Conservation (phyloP, 345 rosid genomes). For the Eutrema japonicum region DNA sequence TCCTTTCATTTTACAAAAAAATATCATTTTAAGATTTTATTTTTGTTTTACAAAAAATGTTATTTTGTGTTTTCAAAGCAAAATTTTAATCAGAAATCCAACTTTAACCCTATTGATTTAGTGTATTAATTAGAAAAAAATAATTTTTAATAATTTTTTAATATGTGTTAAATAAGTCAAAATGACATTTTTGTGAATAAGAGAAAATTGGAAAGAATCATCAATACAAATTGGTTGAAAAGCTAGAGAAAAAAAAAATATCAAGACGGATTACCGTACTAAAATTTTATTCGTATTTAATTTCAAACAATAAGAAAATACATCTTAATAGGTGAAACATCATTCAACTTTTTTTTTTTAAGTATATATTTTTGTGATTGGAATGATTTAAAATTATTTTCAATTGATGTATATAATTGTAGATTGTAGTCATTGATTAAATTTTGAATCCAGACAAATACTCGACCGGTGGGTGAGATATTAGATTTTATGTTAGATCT, state of each 20-base stretch:
- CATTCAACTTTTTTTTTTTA: not conserved
- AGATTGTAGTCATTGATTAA: not conserved
- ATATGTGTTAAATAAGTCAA: too few relatives aligned
- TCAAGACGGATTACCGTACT: not conserved
- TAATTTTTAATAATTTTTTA: too few relatives aligned
- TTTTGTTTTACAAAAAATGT: too few relatives aligned
- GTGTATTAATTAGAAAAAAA: too few relatives aligned
- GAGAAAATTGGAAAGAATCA: too few relatives aligned
- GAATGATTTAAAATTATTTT: not conserved
- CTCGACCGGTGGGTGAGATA: conserved; percentile 39
- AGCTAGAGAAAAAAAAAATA: too few relatives aligned
- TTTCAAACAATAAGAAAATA: not conserved
- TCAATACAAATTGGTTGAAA: not conserved
- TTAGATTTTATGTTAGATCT: conserved; percentile 25
- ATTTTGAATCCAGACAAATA: conserved; percentile 22
- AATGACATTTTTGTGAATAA: too few relatives aligned
- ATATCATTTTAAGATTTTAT: too few relatives aligned
- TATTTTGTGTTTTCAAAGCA: too few relatives aligned
- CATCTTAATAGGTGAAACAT: conserved; percentile 8
- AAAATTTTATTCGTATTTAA: not conserved
- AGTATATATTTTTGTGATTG: not conserved
- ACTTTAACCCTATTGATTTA: too few relatives aligned
- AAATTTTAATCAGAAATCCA: too few relatives aligned
- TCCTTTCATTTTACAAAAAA: not conserved
- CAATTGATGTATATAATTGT: not conserved